Percentiles rank a stretch among this genome's conserved stretches.
Conservation (phyloP, 257 asterid species). For the Penstemon davidsonii region DNA sequence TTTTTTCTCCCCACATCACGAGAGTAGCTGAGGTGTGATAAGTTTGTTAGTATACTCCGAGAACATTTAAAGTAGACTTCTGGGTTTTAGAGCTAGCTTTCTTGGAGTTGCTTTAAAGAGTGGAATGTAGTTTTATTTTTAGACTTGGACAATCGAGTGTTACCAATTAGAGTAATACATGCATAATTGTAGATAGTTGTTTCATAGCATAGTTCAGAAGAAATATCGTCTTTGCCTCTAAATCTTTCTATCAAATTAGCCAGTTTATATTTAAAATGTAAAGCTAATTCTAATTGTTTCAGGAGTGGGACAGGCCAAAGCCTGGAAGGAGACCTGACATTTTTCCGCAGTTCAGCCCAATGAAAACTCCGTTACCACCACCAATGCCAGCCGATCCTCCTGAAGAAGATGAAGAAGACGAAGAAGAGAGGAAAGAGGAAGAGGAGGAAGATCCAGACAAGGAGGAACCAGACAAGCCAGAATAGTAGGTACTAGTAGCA, state of each 20-base stretch:
- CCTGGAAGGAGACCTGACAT: constrained; percentile 82
- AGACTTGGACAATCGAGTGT: background rate
- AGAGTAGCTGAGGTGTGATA: background rate
- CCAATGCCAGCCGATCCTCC: constrained; percentile 73
- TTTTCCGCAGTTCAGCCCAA: constrained; percentile 87
- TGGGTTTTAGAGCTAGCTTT: background rate
- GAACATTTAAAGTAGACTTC: background rate
- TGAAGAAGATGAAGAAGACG: constrained; percentile 77
- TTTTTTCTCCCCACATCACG: background rate
- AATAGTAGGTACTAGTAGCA: constrained; percentile 26
- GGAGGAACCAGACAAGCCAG: constrained; percentile 38
- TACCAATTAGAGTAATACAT: no score
- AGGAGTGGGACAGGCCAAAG: constrained; percentile 81
- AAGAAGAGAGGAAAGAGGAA: constrained; percentile 60
- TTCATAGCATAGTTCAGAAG: no score
- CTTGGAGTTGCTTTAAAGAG: background rate
- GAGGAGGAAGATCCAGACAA: constrained; percentile 59
- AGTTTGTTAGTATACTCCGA: background rate
- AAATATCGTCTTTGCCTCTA: no score
- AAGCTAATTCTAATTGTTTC: constrained; percentile 17
- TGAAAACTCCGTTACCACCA: constrained; percentile 87
- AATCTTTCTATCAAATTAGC: no score
- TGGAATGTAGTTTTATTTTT: background rate
- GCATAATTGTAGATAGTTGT: no score
- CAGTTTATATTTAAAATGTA: no score